Conservation (phyloP, 2,329 filamentous ascomycete genomes). For the Arthroderma uncinatum region DNA sequence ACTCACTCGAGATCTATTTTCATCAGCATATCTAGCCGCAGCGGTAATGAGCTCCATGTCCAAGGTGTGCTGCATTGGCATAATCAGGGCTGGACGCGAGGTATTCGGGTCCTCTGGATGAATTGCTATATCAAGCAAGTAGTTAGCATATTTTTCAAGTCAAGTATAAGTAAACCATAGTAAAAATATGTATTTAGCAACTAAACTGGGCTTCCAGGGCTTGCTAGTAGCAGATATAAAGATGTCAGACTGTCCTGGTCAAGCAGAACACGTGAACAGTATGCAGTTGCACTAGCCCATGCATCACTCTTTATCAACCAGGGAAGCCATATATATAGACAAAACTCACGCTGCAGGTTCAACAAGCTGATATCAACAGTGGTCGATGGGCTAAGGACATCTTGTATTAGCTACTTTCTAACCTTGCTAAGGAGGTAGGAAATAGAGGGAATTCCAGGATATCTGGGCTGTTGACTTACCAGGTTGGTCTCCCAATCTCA, state of each 20-base stretch:
- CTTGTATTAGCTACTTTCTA: background rate
- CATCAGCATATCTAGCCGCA: conserved; percentile 1
- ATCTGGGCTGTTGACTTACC: background rate
- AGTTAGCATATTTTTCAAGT: background rate
- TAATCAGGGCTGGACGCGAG: background rate
- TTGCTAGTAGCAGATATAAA: background rate
- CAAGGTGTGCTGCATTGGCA: conserved; percentile 4
- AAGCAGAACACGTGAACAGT: background rate
- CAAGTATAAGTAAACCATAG: background rate
- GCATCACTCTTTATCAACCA: no score
- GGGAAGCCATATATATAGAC: background rate
- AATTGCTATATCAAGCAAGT: background rate
- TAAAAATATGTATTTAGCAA: background rate
- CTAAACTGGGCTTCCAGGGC: background rate
- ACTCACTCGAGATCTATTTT: conserved; percentile 3
- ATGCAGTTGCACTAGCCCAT: background rate
- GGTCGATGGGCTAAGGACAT: conserved; percentile 4
- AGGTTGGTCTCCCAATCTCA: conserved; percentile 3
- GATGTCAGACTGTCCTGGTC: background rate
- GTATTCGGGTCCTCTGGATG: conserved; percentile 2
- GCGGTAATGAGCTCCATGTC: conserved; percentile 5
- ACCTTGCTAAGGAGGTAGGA: background rate
- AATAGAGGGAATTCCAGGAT: background rate
- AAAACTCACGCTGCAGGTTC: conserved; percentile 9
- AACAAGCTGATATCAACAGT: conserved; percentile 4